Conservation (phyloP, 371 early-diverging fungal genomes). For the Mortierella sp. region DNA sequence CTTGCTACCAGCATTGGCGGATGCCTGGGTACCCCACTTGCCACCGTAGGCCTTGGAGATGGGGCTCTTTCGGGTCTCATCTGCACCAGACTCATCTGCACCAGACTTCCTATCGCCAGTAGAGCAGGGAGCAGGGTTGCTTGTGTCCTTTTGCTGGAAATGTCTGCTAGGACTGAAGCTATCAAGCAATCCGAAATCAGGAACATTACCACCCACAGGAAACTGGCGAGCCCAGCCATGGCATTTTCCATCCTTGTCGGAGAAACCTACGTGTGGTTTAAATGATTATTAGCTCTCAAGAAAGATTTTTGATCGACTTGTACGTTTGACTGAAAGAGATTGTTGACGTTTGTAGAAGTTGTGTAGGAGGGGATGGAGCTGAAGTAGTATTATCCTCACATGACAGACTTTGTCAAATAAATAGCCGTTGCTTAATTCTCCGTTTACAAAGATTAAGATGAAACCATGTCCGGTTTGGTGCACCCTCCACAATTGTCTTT, state of each 20-base stretch:
- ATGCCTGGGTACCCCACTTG: constrained; percentile 29
- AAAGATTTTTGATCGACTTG: background rate
- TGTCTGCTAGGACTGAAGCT: constrained; percentile 39
- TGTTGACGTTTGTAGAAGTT: too few relatives aligned
- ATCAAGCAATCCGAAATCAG: constrained; percentile 38
- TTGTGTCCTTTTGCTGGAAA: constrained; percentile 41
- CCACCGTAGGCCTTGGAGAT: constrained; percentile 44
- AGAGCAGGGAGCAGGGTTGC: constrained; percentile 35
- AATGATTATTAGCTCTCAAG: background rate
- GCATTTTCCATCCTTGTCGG: constrained; percentile 29
- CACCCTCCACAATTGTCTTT: too few relatives aligned
- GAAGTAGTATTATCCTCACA: too few relatives aligned
- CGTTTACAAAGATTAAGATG: too few relatives aligned
- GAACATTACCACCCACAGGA: constrained; percentile 17
- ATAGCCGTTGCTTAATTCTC: too few relatives aligned
- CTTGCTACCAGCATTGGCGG: constrained; percentile 65
- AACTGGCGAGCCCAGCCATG: constrained; percentile 43
- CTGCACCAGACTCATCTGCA: constrained; percentile 32
- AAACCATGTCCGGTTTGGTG: too few relatives aligned
- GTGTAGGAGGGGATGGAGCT: too few relatives aligned
- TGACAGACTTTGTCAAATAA: too few relatives aligned
- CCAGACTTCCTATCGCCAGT: constrained; percentile 18
- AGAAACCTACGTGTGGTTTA: constrained; percentile 21
- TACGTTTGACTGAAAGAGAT: too few relatives aligned
- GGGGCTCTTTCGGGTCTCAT: constrained; percentile 50